These are phyloP conservation scores for Tritrichomonas foetus DNA, from an alignment of 208 protist species.

Conservation along the genomic window DNA sequence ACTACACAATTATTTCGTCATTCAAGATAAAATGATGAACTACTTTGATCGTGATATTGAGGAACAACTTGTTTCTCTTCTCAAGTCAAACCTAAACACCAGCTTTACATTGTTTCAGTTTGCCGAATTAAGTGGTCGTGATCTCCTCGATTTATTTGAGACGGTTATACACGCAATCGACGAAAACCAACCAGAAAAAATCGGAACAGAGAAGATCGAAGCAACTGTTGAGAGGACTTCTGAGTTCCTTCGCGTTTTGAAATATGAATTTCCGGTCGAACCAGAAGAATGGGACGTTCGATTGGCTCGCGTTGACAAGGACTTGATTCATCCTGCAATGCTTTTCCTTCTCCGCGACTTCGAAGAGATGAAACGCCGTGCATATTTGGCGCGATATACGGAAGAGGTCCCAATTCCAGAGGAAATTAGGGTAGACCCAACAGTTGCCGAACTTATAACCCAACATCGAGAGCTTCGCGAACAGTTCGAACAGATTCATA, in stretches of 20 bases:
- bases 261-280: background rate
- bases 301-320: background rate
- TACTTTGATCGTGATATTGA: background rate
- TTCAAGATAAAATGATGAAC: too few species aligned
- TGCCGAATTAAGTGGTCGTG: background rate
- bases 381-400: background rate
- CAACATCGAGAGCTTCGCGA: background rate
- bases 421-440: conserved; percentile 4
- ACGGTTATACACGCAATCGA: background rate
- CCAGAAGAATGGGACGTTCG: conserved; percentile 19
- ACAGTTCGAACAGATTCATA: background rate
- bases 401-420: conserved; percentile 22
- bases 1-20: too few species aligned
- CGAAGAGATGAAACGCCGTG: conserved; percentile 6
- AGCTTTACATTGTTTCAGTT: conserved; percentile 19
- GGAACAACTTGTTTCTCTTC: conserved; percentile 1
- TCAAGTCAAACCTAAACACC: background rate
- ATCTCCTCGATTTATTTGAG: conserved; percentile 1
- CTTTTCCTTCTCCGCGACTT: background rate
- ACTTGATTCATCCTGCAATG: conserved; percentile 1
- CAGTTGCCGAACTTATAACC: background rate
- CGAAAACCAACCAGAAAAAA: background rate
- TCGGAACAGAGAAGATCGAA: conserved; percentile 35
- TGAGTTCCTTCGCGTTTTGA: background rate
- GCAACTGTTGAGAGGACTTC: background rate